Percentiles rank a stretch among this genome's conserved stretches.
Evolutionary conservation across 2,329 filamentous ascomycete genomes (phyloP).

Genomic region (Calonectria honghensis): DNA sequence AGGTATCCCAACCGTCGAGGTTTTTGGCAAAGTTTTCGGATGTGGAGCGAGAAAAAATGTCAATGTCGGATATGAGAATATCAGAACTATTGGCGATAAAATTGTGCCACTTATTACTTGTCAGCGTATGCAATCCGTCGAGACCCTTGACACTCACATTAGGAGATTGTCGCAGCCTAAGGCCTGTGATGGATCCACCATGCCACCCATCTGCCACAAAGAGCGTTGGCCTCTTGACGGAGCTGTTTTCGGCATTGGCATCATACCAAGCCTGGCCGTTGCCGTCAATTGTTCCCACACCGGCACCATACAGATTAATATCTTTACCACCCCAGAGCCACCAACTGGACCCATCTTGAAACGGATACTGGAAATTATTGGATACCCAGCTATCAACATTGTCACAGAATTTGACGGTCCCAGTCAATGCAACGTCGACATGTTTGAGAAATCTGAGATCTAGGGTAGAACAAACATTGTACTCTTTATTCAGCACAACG

Average conservation of each 20-base stretch:
- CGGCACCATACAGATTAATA: slow-evolving; percentile 78
- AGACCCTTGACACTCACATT: slow-evolving; percentile 31
- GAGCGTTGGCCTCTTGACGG: slow-evolving; percentile 76
- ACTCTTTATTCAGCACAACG: slow-evolving; percentile 74
- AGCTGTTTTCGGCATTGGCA: slow-evolving; percentile 63
- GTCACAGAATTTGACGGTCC: slow-evolving; percentile 76
- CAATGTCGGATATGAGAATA: slow-evolving; percentile 77
- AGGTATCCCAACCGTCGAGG: slow-evolving; percentile 79
- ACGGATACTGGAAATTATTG: slow-evolving; percentile 77
- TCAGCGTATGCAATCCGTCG: background rate
- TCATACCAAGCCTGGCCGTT: slow-evolving; percentile 81
- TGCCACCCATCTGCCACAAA: slow-evolving; percentile 77
- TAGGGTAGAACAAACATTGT: slow-evolving; percentile 77
- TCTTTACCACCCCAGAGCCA: slow-evolving; percentile 54
- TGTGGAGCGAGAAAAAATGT: slow-evolving; percentile 73
- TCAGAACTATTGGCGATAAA: slow-evolving; percentile 79
- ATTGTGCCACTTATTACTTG: slow-evolving; percentile 61
- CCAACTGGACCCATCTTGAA: slow-evolving; percentile 74
- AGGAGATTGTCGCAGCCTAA: slow-evolving; percentile 75
- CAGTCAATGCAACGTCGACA: slow-evolving; percentile 75
- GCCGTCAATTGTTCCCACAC: slow-evolving; percentile 70
- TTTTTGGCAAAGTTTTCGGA: slow-evolving; percentile 75
- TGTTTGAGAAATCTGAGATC: slow-evolving; percentile 78
- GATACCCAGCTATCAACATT: slow-evolving; percentile 80
- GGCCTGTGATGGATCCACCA: slow-evolving; percentile 73